Conservation (phyloP, 2,329 filamentous ascomycete species). For the Periconia sp. region DNA sequence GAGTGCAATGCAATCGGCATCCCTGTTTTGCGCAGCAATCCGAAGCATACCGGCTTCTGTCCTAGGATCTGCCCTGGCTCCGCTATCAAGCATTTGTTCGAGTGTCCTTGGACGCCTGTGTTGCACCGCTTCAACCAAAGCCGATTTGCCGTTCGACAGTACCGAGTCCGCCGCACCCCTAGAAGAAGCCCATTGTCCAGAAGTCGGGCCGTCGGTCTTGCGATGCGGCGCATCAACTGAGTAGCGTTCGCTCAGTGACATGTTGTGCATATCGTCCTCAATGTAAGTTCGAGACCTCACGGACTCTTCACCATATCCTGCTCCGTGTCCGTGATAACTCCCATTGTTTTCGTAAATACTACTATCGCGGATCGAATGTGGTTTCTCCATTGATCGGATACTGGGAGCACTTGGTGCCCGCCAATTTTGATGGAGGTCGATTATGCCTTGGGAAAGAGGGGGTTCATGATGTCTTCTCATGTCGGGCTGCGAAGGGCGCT, state of each 20-base stretch:
- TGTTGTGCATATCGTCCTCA: slow-evolving; percentile 28
- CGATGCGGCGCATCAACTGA: slow-evolving; percentile 11
- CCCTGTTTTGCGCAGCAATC: slow-evolving; percentile 32
- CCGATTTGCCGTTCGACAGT: slow-evolving; percentile 36
- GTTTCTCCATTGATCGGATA: slow-evolving; percentile 22
- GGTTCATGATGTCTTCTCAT: slow-evolving; percentile 5
- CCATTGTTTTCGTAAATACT: slow-evolving; percentile 24
- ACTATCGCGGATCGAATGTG: slow-evolving; percentile 28
- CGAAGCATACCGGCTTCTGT: slow-evolving; percentile 36
- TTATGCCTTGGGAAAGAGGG: slow-evolving; percentile 15
- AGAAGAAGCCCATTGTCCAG: slow-evolving; percentile 18
- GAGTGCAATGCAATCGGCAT: slow-evolving; percentile 29
- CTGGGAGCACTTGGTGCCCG: slow-evolving; percentile 26
- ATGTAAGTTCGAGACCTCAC: slow-evolving; percentile 18
- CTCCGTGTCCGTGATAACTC: slow-evolving; percentile 20
- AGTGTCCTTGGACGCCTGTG: slow-evolving; percentile 65
- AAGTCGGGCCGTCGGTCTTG: slow-evolving; percentile 9
- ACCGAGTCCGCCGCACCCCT: slow-evolving; percentile 20
- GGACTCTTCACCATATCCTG: slow-evolving; percentile 27
- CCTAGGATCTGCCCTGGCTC: slow-evolving; percentile 28
- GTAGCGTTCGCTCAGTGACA: slow-evolving; percentile 25
- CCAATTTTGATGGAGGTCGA: slow-evolving; percentile 32
- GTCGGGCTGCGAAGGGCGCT: slow-evolving; percentile 18
- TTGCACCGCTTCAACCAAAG: slow-evolving; percentile 57
- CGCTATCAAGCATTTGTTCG: slow-evolving; percentile 37